Evolutionary conservation across 768 basidiomycete genomes (phyloP), one percentile per base, ranked within the genome.

Genomic region (Agaricus blazei): DNA sequence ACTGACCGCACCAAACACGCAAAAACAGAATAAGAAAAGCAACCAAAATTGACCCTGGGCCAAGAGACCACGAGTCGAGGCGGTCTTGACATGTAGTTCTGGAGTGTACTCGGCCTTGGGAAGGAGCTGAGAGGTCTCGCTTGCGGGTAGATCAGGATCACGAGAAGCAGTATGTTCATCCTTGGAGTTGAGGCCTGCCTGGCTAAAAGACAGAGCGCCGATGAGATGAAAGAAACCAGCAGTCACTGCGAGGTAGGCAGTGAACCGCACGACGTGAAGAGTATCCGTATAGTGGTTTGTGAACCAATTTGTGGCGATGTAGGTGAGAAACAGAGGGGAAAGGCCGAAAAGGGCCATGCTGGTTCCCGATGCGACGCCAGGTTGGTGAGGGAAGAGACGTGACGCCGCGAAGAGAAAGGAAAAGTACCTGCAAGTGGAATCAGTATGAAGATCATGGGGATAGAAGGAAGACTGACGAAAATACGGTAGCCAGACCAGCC

Each of bases 301-400:
- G 67, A 91, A 91, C 64, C 74, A 82, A 14, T 54, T 70, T 3
- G 85, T 81, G 3, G 87, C 88, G 37, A 90, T 57, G 24, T 78
- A 56, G 23, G 89, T 85, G 6, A 91, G 76, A 60, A 88, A 81
- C 23, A 91, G 72, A 0, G 90, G 90, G 0, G 90, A 93, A 34
- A 91, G 76, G n/a, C 90, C 88, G 63, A 90, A 91, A 24, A 90
- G 69, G 2, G 88, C 81, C 75, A 84, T 83, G 63, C 78, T 85
- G 9, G 73, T 69, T 3, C 88, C 90, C 1, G 86, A 77, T 9
- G 87, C 82, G 26, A 84, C 67, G 19, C 88, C 88, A 44, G 81
- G 79, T 59, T 85, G 80, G 4, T 71, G 64, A 6, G 87, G 84
- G 58, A 91, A 91, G 42, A 72, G 75, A 68, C 82, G 84, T 3